Evolutionary conservation across 495 filamentous ascomycete genomes (phyloP).

Genomic region (Aspergillus nidulans): DNA sequence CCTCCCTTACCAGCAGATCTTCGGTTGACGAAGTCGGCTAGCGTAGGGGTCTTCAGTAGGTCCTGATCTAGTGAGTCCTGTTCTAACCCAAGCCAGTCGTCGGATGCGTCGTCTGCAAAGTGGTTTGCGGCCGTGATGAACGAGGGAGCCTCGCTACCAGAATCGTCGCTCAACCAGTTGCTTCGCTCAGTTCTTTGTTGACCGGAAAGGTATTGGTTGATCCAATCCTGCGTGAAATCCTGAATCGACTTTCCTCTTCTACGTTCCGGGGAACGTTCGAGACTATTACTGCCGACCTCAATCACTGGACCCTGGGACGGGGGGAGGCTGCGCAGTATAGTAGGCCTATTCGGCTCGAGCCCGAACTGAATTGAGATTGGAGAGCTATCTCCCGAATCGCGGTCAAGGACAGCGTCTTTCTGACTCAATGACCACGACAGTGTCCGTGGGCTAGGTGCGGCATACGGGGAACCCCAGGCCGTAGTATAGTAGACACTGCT

Average conservation of each 20-base stretch:
- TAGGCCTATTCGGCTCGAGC: conserved; percentile 49
- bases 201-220: conserved; percentile 65
- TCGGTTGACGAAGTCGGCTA: conserved; percentile 36
- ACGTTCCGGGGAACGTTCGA: conserved; percentile 20
- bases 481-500: conserved; percentile 58
- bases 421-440: conserved; percentile 43
- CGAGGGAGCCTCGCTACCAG: conserved; percentile 49
- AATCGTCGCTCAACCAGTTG: conserved; percentile 74
- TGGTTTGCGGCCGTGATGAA: conserved; percentile 42
- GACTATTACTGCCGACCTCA: conserved; percentile 13
- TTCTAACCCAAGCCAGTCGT: conserved; percentile 45
- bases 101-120: conserved; percentile 40
- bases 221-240: conserved; percentile 74
- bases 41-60: conserved; percentile 40
- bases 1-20: conserved; percentile 16
- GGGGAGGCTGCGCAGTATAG: conserved; percentile 46
- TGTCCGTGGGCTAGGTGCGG: conserved; percentile 47
- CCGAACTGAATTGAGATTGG: conserved; percentile 32
- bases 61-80: conserved; percentile 38
- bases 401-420: conserved; percentile 29
- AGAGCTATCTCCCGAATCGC: conserved; percentile 34
- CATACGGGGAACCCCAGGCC: conserved; percentile 73
- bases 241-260: conserved; percentile 40
- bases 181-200: conserved; percentile 57
- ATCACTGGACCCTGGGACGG: conserved; percentile 3